Percentiles rank a stretch among this genome's conserved stretches.
Evolutionary conservation across 208 protist species (phyloP).

Genomic region (Leishmania tarentolae): DNA sequence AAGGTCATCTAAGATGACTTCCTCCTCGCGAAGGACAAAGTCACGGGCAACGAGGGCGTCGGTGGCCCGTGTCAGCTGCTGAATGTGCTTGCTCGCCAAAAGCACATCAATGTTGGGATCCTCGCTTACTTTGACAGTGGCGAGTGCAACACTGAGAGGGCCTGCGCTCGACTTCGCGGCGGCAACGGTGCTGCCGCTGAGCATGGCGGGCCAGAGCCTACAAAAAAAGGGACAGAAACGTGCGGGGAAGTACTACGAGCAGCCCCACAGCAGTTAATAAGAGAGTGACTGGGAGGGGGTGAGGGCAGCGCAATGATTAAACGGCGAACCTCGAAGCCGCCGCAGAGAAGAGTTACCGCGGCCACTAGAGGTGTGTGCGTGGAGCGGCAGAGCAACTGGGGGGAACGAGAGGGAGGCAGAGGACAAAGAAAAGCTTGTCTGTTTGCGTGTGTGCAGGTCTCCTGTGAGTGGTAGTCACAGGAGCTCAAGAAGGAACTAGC

Average conservation of each 20-base stretch:
- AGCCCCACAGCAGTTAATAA: neutral
- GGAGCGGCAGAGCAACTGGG: neutral
- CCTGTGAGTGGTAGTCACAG: neutral
- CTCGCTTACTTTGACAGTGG: neutral
- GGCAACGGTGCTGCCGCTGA: neutral
- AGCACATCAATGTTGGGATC: constrained; percentile 38
- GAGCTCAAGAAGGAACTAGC: neutral
- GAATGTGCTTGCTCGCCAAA: constrained; percentile 41
- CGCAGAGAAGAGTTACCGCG: neutral
- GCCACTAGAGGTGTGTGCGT: neutral
- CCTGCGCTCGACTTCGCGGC: neutral
- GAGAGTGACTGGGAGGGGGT: neutral
- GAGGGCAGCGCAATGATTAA: neutral
- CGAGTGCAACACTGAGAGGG: neutral
- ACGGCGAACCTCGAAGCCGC: neutral
- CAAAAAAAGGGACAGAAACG: neutral
- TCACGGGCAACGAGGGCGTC: constrained; percentile 60
- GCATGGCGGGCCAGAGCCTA: neutral
- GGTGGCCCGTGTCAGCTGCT: constrained; percentile 49
- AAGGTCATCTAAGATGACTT: constrained; percentile 44
- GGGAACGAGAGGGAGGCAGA: too few relatives aligned
- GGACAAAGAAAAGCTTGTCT: neutral
- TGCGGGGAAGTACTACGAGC: neutral
- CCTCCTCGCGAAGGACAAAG: constrained; percentile 50
- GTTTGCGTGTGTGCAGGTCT: neutral